Conservation (phyloP, 495 filamentous ascomycete species). For the Aspergillus cristatus region DNA sequence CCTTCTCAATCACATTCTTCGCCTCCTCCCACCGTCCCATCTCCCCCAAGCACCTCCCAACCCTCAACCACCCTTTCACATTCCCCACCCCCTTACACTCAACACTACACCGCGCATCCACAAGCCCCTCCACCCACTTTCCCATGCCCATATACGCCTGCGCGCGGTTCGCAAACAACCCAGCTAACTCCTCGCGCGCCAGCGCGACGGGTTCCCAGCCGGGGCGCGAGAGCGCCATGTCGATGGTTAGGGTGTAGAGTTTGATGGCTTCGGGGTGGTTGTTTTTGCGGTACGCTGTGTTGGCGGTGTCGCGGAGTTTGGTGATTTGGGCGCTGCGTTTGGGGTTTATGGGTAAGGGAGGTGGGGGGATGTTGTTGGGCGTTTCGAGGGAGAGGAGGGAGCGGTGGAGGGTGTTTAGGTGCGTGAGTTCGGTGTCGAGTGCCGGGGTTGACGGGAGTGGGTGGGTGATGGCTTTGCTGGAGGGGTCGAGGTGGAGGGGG, state of each 20-base stretch:
- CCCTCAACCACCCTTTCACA: conserved; percentile 87
- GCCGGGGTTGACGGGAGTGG: conserved; percentile 18
- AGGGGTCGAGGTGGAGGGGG: conserved; percentile 69
- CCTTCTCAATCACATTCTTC: conserved; percentile 57
- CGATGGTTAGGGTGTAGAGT: conserved; percentile 72
- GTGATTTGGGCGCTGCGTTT: conserved; percentile 76
- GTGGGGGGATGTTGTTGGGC: conserved; percentile 53
- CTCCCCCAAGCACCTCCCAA: conserved; percentile 74
- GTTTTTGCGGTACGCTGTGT: conserved; percentile 69
- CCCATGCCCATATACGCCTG: conserved; percentile 77
- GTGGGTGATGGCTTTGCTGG: conserved; percentile 68
- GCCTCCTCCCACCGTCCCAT: conserved; percentile 87
- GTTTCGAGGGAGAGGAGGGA: conserved; percentile 49
- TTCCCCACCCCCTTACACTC: conserved; percentile 81
- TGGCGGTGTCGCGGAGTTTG: conserved; percentile 85
- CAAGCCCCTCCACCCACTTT: conserved; percentile 70
- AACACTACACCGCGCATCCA: conserved; percentile 82
- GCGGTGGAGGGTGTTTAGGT: conserved; percentile 68
- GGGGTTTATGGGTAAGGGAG: conserved; percentile 73
- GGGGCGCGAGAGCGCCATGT: conserved; percentile 77
- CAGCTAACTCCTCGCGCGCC: conserved; percentile 72
- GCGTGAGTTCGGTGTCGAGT: conserved; percentile 50
- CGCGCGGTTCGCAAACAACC: conserved; percentile 75
- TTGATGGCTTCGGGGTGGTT: conserved; percentile 65
- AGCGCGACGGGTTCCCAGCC: conserved; percentile 77